Evolutionary conservation across 2,329 filamentous ascomycete species (phyloP), one percentile per base, ranked within the genome.

Genomic region (Aspergillus chevalieri): DNA sequence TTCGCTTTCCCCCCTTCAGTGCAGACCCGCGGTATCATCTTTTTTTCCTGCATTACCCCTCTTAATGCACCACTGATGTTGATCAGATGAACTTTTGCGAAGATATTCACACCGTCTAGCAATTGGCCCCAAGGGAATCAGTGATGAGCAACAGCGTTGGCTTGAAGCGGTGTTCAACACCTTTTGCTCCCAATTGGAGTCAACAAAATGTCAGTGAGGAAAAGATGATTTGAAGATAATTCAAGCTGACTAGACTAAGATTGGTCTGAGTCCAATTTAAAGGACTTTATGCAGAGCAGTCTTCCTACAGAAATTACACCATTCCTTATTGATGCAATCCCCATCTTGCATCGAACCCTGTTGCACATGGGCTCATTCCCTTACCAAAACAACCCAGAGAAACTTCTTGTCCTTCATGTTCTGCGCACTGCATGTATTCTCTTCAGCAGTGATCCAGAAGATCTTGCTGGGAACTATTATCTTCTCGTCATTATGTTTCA

Each of bases 321-420:
- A 14, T 22, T 12, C 14, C 6, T 46, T 12, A 6, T n/a, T 14
- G 44, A 46, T 19, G 33, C 30, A n/a, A 34, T 34, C 10, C 44
- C 44, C 8, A 38, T 46, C n/a, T 19, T 46, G 34, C 44, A 46
- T 38, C 44, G 44, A 15, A 34, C 19, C 7, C 28, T 46, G 15
- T 19, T 46, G 44, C 44, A 33, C 17, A 21, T 46, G 4, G 44
- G 44, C 8, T 46, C 44, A 36, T 46, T 46, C 34, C 44, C 44
- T 7, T 46, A 46, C 15, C 44, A 46, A 21, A 46, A 46, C 19
- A 30, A 46, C 34, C 28, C 44, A n/a, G 28, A 39, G 4, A 21
- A 14, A 7, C 19, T 12, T 17, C 12, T 46, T 8, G n/a, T 19
- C 5, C 33, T 38, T 4, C 12, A 46, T 22, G 44, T 46, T 4